These are phyloP conservation scores for Irpex rosettiformis DNA, from an alignment of 1,284 basidiomycete species.

Conservation along the genomic window DNA sequence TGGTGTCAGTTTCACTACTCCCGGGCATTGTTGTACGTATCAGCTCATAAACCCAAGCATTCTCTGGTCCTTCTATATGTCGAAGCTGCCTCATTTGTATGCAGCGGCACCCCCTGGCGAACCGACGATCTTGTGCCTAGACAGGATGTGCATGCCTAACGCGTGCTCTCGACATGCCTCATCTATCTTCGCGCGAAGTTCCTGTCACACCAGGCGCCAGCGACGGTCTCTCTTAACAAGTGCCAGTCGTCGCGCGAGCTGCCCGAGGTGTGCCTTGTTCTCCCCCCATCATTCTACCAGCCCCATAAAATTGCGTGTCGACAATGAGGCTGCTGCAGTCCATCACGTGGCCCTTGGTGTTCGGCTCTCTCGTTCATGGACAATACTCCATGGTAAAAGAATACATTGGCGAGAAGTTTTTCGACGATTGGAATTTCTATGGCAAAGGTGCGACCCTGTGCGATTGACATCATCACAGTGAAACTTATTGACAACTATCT, in stretches of 20 bases:
- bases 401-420: conserved; percentile 35
- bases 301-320: neutral
- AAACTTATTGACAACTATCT: neutral
- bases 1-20: neutral
- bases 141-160: neutral
- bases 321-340: conserved; percentile 9
- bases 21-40: neutral
- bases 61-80: neutral
- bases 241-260: neutral
- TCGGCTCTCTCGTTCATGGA: conserved; percentile 19
- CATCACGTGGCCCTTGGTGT: conserved; percentile 9
- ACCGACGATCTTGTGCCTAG: neutral
- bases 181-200: neutral
- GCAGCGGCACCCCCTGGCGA: neutral
- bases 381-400: conserved; percentile 33
- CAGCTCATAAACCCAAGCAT: neutral
- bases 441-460: conserved; percentile 26
- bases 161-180: neutral
- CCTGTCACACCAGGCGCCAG: neutral
- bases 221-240: neutral
- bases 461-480: neutral
- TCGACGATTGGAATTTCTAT: conserved; percentile 39
- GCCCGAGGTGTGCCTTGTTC: neutral
- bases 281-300: conserved; percentile 2
- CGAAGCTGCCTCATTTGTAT: neutral